Evolutionary conservation across 1,284 basidiomycete genomes (phyloP), one percentile per base, ranked within the genome.

Genomic region (Rhodotorula sp.): DNA sequence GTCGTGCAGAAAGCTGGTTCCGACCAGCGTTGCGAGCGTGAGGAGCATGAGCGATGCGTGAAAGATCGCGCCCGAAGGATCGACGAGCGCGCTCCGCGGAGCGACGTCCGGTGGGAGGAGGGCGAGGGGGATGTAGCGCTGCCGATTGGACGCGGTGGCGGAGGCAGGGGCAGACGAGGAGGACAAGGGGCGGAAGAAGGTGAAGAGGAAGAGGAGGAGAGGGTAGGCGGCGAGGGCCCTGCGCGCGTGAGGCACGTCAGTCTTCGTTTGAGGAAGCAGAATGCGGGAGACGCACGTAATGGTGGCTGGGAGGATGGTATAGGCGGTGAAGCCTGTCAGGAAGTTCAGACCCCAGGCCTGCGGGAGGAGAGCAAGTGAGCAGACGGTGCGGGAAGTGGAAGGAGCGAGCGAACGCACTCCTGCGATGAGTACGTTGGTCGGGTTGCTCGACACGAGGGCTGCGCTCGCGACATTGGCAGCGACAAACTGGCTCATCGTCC

Each of bases 401-500:
- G 13, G 0, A 27, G 13, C 32, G n/a, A 46, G 7, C 21, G 15
- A 36, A 46, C 73, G 57, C 39, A 77, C 77, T 0, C 76, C 77
- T 0, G 82, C 81, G 53, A 83, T 80, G 36, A 83, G 79, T 32
- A 83, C 73, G 58, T 83, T 83, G 17, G 82, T 83, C 17, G 82
- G 82, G 61, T 83, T 83, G 12, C 80, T 73, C 37, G 66, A 66
- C 19, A 81, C 72, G 25, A 83, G 72, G 9, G 82, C 81, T 0
- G 82, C 83, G n/a, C 80, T 81, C 3, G 81, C 81, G 77, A 94
- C 91, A 80, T 98, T 98, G 7, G 92, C 92, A 0, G 86, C 85
- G 21, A 87, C 84, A 78, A 91, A 90, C 76, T 90, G 88, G 32
- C 86, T 84, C 80, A 88, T 90, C 34, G 89, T 85, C 86, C 87